Percentiles rank a stretch among this genome's conserved stretches.
These are phyloP conservation scores for Geopyxis carbonaria DNA, from an alignment of 495 filamentous ascomycete genomes.

Conservation along the genomic window DNA sequence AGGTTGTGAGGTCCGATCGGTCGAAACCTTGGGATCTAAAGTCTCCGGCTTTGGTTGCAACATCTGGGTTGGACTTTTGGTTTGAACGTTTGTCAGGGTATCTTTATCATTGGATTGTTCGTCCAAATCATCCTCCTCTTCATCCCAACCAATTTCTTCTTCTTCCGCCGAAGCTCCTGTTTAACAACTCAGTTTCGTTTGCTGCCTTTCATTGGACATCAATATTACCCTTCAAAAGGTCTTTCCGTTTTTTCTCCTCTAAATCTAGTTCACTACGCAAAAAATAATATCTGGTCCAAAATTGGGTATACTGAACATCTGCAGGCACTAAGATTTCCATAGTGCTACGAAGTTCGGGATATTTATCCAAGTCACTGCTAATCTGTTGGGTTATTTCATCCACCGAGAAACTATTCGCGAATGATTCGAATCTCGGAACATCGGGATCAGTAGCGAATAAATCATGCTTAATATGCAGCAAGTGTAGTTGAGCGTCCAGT, in stretches of 20 bases:
- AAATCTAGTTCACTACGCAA: conserved; percentile 82
- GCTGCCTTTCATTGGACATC: background rate
- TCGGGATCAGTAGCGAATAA: conserved; percentile 72
- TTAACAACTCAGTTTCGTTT: background rate
- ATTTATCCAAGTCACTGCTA: conserved; percentile 64
- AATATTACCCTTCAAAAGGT: conserved; percentile 75
- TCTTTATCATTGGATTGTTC: conserved; percentile 4
- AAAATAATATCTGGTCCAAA: conserved; percentile 96
- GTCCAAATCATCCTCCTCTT: conserved; percentile 19
- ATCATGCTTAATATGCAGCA: conserved; percentile 71
- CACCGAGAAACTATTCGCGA: conserved; percentile 47
- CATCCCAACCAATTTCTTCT: conserved; percentile 24
- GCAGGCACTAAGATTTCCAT: conserved; percentile 96
- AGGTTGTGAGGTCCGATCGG: conserved; percentile 18
- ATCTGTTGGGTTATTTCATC: conserved; percentile 58
- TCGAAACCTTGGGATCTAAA: conserved; percentile 2
- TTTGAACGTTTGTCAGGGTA: background rate
- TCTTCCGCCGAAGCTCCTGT: conserved; percentile 20
- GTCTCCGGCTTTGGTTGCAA: conserved; percentile 16
- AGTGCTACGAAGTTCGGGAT: conserved; percentile 67
- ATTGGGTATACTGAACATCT: conserved; percentile 66
- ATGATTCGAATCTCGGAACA: conserved; percentile 55
- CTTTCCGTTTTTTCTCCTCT: conserved; percentile 79
- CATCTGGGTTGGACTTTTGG: conserved; percentile 18
- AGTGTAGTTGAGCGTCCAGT: conserved; percentile 89